phyloP scores from a whole-genome alignment of 176 grass and related monocot genomes.

The Puccinellia tenuiflora region DNA sequence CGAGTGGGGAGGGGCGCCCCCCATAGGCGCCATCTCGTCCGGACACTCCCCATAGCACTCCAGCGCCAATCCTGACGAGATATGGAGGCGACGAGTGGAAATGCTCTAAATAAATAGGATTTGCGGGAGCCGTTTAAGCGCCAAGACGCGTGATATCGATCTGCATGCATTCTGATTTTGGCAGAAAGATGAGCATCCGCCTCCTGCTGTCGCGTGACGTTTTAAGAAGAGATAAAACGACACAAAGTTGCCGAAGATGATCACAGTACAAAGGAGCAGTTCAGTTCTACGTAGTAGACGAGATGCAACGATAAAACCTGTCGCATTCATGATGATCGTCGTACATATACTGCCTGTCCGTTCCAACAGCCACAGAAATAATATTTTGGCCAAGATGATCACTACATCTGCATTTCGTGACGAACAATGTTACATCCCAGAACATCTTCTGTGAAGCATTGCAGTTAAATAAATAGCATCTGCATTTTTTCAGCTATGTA shows the following conservation, averaged over 20 bases:
- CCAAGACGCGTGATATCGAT: too few species aligned
- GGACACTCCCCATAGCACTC: too few species aligned
- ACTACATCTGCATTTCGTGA: background rate
- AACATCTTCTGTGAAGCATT: background rate
- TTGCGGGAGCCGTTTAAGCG: too few species aligned
- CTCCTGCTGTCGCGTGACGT: background rate
- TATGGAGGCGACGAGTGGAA: too few species aligned
- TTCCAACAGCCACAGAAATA: background rate
- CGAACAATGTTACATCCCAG: too few species aligned
- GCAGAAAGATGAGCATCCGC: background rate
- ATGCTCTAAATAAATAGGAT: too few species aligned
- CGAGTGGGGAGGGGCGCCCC: too few species aligned
- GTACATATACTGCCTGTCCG: background rate
- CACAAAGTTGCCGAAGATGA: too few species aligned
- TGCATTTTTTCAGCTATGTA: background rate
- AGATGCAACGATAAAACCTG: background rate
- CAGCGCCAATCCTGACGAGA: too few species aligned
- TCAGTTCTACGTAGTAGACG: background rate
- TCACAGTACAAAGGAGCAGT: too few species aligned
- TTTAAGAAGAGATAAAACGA: background rate
- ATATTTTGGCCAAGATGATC: background rate
- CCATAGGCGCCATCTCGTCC: too few species aligned
- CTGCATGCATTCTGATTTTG: too few species aligned
- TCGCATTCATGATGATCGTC: background rate
- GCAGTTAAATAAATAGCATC: background rate